Conservation (phyloP, 352 stramenopile species). For the Phytophthora megakarya region DNA sequence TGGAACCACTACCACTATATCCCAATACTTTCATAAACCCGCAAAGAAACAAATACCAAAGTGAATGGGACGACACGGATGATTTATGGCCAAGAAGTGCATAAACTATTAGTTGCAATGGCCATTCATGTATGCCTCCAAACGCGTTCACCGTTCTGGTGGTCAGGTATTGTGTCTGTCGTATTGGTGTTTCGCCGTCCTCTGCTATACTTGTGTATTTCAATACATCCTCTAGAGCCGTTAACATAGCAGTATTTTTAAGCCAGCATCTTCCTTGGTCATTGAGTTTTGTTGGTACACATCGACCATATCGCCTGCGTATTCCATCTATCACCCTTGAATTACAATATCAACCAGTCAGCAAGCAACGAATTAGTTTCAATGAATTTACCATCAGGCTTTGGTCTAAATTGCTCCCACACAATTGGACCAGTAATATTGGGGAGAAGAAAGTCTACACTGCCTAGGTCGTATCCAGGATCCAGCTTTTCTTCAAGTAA, state of each 20-base stretch:
- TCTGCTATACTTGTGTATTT: constrained; percentile 5
- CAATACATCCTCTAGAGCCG: background rate
- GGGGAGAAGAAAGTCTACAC: background rate
- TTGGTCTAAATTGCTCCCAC: background rate
- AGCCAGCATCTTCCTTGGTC: constrained; percentile 15
- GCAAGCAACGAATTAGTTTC: constrained; percentile 1
- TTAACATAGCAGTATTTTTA: constrained; percentile 1
- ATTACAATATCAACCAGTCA: background rate
- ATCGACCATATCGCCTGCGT: constrained; percentile 8
- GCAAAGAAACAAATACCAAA: background rate
- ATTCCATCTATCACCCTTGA: background rate
- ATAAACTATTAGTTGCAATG: constrained; percentile 4
- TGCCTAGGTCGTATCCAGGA: background rate
- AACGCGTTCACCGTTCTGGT: constrained; percentile 10
- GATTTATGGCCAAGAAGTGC: background rate
- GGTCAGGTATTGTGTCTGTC: background rate
- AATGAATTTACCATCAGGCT: background rate
- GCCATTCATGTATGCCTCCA: constrained; percentile 3
- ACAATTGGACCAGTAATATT: background rate
- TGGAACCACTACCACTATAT: no score
- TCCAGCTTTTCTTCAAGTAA: background rate
- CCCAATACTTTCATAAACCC: background rate
- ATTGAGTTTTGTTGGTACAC: constrained; percentile 17
- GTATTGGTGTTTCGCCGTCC: background rate
- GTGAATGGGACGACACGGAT: background rate